Evolutionary conservation across 148 eudicot species (phyloP), one percentile per base, ranked within the genome.

Genomic region (Euryodendron excelsum): DNA sequence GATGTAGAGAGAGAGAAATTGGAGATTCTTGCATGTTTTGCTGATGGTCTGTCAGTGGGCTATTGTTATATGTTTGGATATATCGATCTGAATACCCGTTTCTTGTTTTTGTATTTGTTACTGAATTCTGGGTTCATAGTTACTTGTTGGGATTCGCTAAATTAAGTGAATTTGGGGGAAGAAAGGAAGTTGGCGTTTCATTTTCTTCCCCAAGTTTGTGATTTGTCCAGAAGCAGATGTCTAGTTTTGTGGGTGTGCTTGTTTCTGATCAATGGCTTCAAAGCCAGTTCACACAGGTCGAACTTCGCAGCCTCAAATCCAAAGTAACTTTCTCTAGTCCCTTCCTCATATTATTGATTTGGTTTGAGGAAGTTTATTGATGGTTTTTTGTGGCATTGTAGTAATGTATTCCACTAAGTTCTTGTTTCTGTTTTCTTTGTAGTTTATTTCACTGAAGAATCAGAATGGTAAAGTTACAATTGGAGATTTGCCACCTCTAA

Each of bases 231-330:
- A 45, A 73, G 73, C 63, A 60, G 56, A 90, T 90, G 94, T 87
- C 91, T 85, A 87, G 83, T 67, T 88, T 80, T 81, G 88, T 74
- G 74, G 94, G 91, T 74, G 89, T 90, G 66, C 81, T 80, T 67
- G 84, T 90, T 53, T 85, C 90, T 41, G 94, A 90, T 82, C 90
- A 86, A 76, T 82, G 83, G 91, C 91, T 90, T 79, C 90, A 90
- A 72, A 90, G 88, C 83, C 94, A 90, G 84, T 90, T 90, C 83
- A 87, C 94, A 5, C 94, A 90, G 79, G 94, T 81, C 15, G 88
- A 88, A 77, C 89, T 90, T 80, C 91, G 87, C 72, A 81, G 88
- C 75, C 94, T 90, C 75, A 85, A 81, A 71, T 79, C 87, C 77
- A 88, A 85, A 72, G 94, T 89, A n/a, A n/a, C n/a, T n/a, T n/a